A percentile compares a stretch with the other conserved stretches of the same genome.
Conservation (phyloP, 768 basidiomycete genomes). For the Coprinellus aureogranulatus region DNA sequence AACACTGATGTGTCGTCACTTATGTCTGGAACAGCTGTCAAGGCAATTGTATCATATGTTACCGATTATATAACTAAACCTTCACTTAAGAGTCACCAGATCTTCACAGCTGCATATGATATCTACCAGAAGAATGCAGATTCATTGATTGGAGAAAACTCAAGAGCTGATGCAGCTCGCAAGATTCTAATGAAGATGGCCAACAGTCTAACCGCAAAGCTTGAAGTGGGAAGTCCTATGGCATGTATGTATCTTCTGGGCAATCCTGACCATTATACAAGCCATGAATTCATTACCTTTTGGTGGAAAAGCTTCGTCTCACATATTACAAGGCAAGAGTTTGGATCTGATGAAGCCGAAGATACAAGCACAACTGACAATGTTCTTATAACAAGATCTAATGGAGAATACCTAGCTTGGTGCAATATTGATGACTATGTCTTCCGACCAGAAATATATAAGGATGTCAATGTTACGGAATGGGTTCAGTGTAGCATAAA, state of each 20-base stretch:
- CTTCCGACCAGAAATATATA: too few species aligned
- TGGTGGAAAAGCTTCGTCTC: conserved; percentile 20
- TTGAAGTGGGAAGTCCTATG: background rate
- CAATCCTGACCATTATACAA: background rate
- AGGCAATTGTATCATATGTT: conserved; percentile 31
- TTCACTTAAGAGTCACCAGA: conserved; percentile 28
- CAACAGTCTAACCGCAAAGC: background rate
- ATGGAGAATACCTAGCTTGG: too few species aligned
- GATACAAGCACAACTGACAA: too few species aligned
- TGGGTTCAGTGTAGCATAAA: too few species aligned
- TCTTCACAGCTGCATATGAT: conserved; percentile 16
- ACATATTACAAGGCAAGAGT: conserved; percentile 13
- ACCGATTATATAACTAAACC: conserved; percentile 30
- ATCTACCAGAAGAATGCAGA: conserved; percentile 14
- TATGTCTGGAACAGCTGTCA: conserved; percentile 34
- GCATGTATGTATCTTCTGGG: background rate
- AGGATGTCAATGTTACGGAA: too few species aligned
- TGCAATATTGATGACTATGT: too few species aligned
- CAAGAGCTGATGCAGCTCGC: background rate
- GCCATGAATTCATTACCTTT: background rate
- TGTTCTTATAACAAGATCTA: too few species aligned
- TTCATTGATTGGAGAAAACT: background rate
- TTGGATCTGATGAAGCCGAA: background rate
- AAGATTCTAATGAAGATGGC: background rate
- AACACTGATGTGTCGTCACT: conserved; percentile 33